Percentiles rank a stretch among this genome's conserved stretches.
phyloP scores from a whole-genome alignment of 2,329 filamentous ascomycete genomes.

The Colletotrichum nymphaeae region DNA sequence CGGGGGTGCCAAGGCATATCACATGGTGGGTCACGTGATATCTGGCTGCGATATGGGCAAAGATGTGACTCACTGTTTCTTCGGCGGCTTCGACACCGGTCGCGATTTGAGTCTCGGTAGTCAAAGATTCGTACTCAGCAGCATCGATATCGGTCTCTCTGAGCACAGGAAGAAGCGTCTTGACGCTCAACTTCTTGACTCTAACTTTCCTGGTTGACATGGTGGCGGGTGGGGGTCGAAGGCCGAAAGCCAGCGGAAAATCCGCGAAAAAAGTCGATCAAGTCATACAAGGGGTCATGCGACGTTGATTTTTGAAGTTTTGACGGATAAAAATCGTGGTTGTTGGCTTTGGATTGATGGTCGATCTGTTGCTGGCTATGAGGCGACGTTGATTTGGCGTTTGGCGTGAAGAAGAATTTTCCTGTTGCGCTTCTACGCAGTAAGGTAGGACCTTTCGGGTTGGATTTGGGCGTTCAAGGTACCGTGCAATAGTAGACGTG shows the following conservation, averaged over 20 bases:
- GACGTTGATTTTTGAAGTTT: conserved; percentile 62
- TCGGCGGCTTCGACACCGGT: conserved; percentile 97
- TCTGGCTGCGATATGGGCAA: conserved; percentile 44
- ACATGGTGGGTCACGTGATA: conserved; percentile 64
- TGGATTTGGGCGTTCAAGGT: conserved; percentile 26
- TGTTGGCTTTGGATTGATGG: conserved; percentile 67
- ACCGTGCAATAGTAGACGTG: conserved; percentile 21
- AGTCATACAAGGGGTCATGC: conserved; percentile 69
- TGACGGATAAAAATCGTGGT: conserved; percentile 63
- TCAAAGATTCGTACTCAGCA: conserved; percentile 86
- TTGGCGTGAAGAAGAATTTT: conserved; percentile 68
- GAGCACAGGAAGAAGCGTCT: conserved; percentile 87
- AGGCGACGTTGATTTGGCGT: conserved; percentile 67
- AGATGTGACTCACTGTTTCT: conserved; percentile 83
- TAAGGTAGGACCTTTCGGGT: conserved; percentile 21
- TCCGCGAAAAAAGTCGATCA: conserved; percentile 73
- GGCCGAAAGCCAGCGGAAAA: conserved; percentile 64
- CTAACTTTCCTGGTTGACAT: conserved; percentile 78
- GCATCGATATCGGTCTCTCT: conserved; percentile 92
- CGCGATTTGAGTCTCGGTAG: conserved; percentile 86
- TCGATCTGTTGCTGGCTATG: conserved; percentile 57
- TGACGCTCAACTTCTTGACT: conserved; percentile 92
- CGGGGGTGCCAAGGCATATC: conserved; percentile 43
- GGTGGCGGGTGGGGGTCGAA: conserved; percentile 54
- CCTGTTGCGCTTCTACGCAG: conserved; percentile 43